A percentile compares a stretch with the other conserved stretches of the same genome.
phyloP scores from a whole-genome alignment of 768 basidiomycete genomes.

The Tubosaeta brunneosetosa region DNA sequence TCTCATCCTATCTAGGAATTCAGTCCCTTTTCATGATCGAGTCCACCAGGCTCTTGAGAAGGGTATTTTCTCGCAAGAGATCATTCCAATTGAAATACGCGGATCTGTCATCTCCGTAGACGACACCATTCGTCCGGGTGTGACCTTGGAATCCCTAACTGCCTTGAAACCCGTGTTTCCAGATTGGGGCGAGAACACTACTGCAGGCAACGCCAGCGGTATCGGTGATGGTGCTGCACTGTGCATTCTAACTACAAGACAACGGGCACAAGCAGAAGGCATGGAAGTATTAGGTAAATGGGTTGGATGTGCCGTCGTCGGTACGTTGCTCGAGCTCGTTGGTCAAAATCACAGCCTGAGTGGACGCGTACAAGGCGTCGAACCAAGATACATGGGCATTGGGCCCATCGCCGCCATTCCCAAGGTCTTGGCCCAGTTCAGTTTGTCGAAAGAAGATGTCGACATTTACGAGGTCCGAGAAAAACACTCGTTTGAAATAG shows the following conservation, averaged over 20 bases:
- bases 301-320: conserved; percentile 71
- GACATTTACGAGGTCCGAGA: conserved; percentile 65
- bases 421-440: conserved; percentile 56
- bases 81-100: conserved; percentile 76
- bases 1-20: not conserved
- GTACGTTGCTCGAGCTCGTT: conserved; percentile 34
- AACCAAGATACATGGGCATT: conserved; percentile 76
- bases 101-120: conserved; percentile 67
- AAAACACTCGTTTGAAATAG: not conserved
- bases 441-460: conserved; percentile 66
- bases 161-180: conserved; percentile 86
- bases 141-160: conserved; percentile 70
- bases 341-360: conserved; percentile 4
- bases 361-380: conserved; percentile 47
- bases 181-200: conserved; percentile 66
- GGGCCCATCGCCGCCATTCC: conserved; percentile 70
- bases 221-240: conserved; percentile 92
- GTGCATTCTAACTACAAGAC: conserved; percentile 76
- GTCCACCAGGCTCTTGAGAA: conserved; percentile 50
- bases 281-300: conserved; percentile 82
- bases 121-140: conserved; percentile 84
- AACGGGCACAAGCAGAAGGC: conserved; percentile 68
- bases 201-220: conserved; percentile 83
- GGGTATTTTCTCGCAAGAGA: conserved; percentile 82
- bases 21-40: not conserved